These are phyloP conservation scores for Magnolia sinica DNA, from an alignment of 164 flowering plant species.

Conservation along the genomic window DNA sequence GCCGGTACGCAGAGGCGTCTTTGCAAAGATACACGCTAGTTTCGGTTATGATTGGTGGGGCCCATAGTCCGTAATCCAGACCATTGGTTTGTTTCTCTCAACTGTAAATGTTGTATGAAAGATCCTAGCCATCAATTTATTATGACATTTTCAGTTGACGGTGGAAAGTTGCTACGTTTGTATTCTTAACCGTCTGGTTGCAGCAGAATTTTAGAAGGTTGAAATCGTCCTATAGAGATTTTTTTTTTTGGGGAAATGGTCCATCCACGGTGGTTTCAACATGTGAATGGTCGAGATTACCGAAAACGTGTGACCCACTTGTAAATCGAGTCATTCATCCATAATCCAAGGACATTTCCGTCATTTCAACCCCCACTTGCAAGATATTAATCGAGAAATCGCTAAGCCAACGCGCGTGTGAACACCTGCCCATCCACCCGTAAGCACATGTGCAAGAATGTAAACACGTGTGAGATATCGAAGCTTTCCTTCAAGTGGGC, in stretches of 20 bases:
- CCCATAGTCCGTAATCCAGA: too few species aligned
- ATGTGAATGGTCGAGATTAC: background rate
- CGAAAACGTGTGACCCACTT: background rate
- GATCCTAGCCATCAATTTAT: background rate
- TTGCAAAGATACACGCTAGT: background rate
- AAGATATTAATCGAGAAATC: too few species aligned
- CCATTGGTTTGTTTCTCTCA: too few species aligned
- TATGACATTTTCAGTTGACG: too few species aligned
- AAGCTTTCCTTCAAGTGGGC: background rate
- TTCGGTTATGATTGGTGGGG: background rate
- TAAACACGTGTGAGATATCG: background rate
- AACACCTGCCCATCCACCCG: background rate
- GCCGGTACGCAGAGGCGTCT: background rate
- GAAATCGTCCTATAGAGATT: background rate
- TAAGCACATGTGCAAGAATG: background rate
- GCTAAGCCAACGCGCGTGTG: background rate
- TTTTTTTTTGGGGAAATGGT: too few species aligned
- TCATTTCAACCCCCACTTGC: background rate
- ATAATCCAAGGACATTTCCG: background rate
- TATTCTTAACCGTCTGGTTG: background rate
- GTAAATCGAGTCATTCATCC: background rate
- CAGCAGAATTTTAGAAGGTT: background rate
- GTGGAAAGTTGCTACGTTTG: background rate
- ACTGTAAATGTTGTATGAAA: background rate
- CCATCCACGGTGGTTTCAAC: background rate